Percentiles rank a stretch among this genome's conserved stretches.
Conservation (phyloP, 345 rosid genomes). For the Salix dunnii region DNA sequence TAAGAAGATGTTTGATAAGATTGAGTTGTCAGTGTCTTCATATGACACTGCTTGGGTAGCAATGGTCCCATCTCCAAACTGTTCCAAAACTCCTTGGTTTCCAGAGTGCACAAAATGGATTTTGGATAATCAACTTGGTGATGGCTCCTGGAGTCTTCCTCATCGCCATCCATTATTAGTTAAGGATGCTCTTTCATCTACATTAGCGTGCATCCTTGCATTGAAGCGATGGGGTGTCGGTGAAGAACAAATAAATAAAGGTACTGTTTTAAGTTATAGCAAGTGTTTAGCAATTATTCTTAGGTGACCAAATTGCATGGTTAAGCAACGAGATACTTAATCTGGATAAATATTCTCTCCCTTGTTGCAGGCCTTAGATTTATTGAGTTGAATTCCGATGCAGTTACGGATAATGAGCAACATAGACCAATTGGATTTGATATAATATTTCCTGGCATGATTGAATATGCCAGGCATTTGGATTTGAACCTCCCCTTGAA, state of each 20-base stretch:
- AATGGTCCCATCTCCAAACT: slow-evolving; percentile 66
- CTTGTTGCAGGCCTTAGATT: slow-evolving; percentile 57
- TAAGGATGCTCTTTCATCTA: slow-evolving; percentile 66
- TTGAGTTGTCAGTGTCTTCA: slow-evolving; percentile 64
- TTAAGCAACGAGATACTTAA: background rate
- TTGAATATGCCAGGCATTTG: slow-evolving; percentile 61
- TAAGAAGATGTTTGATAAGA: slow-evolving; percentile 54
- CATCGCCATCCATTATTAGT: slow-evolving; percentile 36
- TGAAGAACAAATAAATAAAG: slow-evolving; percentile 59
- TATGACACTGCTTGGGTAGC: slow-evolving; percentile 96
- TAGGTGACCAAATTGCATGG: too few species aligned
- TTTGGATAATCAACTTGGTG: slow-evolving; percentile 60
- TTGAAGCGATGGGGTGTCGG: slow-evolving; percentile 73
- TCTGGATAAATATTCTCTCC: slow-evolving; percentile 3
- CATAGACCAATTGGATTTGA: slow-evolving; percentile 68
- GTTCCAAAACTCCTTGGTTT: slow-evolving; percentile 52
- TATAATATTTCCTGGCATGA: slow-evolving; percentile 77
- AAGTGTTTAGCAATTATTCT: too few species aligned
- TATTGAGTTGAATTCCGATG: slow-evolving; percentile 57
- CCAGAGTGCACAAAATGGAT: slow-evolving; percentile 72
- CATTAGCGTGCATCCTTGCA: slow-evolving; percentile 77
- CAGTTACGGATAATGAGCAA: slow-evolving; percentile 52
- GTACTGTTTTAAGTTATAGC: slow-evolving; percentile 24
- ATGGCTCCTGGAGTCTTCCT: slow-evolving; percentile 85
- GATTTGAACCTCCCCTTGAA: slow-evolving; percentile 57